phyloP scores from a whole-genome alignment of 1,284 basidiomycete genomes.

The Earliella scabrosa region DNA sequence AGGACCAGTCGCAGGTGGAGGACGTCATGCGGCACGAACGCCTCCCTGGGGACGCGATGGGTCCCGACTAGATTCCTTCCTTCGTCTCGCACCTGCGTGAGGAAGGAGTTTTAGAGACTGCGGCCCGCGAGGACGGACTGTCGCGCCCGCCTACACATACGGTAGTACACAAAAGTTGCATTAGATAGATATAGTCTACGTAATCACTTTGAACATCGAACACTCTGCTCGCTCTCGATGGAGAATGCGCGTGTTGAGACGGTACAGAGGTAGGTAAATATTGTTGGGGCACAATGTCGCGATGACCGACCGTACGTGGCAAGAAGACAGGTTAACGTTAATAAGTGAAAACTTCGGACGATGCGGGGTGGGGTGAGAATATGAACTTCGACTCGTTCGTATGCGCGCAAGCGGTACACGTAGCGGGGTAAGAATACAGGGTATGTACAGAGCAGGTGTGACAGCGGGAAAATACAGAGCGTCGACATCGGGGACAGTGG shows the following conservation, averaged over 20 bases:
- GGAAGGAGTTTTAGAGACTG: too few species aligned
- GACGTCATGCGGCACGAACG: conserved; percentile 45
- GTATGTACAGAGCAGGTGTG: conserved; percentile 30
- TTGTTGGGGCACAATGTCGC: too few species aligned
- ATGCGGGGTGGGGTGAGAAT: too few species aligned
- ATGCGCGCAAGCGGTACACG: too few species aligned
- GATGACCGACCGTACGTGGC: too few species aligned
- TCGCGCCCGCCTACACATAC: too few species aligned
- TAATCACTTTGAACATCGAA: conserved; percentile 17
- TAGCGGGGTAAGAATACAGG: conserved; percentile 19
- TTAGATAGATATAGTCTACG: conserved; percentile 16
- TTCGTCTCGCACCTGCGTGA: too few species aligned
- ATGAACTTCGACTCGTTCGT: too few species aligned
- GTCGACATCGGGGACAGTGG: conserved; percentile 9
- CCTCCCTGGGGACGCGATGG: conserved; percentile 12
- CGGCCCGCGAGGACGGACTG: neutral
- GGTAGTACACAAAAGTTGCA: conserved; percentile 8
- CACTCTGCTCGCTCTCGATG: conserved; percentile 1
- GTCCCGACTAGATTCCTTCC: conserved; percentile 20
- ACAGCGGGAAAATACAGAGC: conserved; percentile 30
- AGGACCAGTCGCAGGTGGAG: conserved; percentile 65
- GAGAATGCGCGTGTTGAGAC: too few species aligned
- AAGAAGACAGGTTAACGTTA: too few species aligned
- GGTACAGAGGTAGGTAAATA: neutral
- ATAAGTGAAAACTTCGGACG: too few species aligned